phyloP scores from a whole-genome alignment of 2,329 filamentous ascomycete genomes.

The Phaeophleospora eucalypticola region DNA sequence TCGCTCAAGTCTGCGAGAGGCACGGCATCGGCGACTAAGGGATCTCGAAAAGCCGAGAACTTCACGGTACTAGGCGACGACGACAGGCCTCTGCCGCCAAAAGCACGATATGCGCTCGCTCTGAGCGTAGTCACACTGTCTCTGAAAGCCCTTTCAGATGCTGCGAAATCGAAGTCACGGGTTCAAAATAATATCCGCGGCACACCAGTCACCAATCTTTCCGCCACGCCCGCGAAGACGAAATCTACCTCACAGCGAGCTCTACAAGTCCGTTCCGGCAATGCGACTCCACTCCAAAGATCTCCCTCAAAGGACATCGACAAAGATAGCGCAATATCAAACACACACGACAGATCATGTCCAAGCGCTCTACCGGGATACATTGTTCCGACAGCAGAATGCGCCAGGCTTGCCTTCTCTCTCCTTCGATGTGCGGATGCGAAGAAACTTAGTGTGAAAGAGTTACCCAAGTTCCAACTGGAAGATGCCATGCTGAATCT shows the following conservation, averaged over 20 bases:
- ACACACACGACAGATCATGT: slow-evolving; percentile 2
- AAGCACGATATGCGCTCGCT: slow-evolving; percentile 63
- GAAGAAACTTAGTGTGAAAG: slow-evolving; percentile 47
- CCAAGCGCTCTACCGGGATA: slow-evolving; percentile 46
- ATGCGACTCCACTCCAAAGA: slow-evolving; percentile 52
- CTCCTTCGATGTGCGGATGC: slow-evolving; percentile 58
- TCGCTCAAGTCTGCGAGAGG: slow-evolving; percentile 5
- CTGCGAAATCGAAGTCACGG: slow-evolving; percentile 48
- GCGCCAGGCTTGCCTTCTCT: slow-evolving; percentile 63
- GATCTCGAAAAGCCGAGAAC: slow-evolving; percentile 18
- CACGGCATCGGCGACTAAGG: slow-evolving; percentile 1
- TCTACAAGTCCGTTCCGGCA: slow-evolving; percentile 44
- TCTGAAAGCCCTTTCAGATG: slow-evolving; percentile 65
- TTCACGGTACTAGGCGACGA: slow-evolving; percentile 37
- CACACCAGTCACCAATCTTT: neutral
- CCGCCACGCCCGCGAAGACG: neutral
- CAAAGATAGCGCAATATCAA: neutral
- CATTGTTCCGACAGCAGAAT: no score
- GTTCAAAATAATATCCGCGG: neutral
- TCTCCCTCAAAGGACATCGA: slow-evolving; percentile 26
- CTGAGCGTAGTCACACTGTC: slow-evolving; percentile 69
- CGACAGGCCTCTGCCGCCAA: slow-evolving; percentile 43
- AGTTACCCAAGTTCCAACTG: slow-evolving; percentile 61
- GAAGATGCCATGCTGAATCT: slow-evolving; percentile 71
- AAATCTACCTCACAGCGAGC: slow-evolving; percentile 20